Percentiles rank a stretch among this genome's conserved stretches.
phyloP scores from a whole-genome alignment of 441 rosid species.

The Geranium incanum region DNA sequence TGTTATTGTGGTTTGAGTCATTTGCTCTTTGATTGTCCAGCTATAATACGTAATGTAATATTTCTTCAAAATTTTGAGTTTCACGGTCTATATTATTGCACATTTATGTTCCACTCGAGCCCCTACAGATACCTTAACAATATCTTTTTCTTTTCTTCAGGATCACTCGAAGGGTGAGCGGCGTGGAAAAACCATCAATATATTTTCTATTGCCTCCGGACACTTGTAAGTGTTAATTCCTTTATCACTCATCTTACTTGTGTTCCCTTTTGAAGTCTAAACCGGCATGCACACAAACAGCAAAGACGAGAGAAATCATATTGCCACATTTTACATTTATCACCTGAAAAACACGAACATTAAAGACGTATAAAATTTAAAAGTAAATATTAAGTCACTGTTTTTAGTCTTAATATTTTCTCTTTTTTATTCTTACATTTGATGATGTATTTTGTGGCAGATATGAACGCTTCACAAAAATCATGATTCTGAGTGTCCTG shows the following conservation, averaged over 20 bases:
- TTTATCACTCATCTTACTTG: constrained; percentile 7
- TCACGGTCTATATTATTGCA: not conserved
- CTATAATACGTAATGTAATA: not conserved
- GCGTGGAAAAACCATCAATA: constrained; percentile 75
- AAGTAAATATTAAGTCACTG: too few relatives aligned
- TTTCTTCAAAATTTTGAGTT: not conserved
- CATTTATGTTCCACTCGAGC: too few relatives aligned
- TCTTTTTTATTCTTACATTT: not conserved
- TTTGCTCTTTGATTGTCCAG: not conserved
- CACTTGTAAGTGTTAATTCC: constrained; percentile 66
- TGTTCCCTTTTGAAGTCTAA: not conserved
- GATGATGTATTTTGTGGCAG: constrained; percentile 31
- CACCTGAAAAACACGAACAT: not conserved
- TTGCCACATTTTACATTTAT: not conserved
- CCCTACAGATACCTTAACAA: not conserved
- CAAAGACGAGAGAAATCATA: not conserved
- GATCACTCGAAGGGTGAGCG: constrained; percentile 63
- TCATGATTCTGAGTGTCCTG: constrained; percentile 89
- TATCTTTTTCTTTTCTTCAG: constrained; percentile 31
- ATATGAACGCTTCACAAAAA: constrained; percentile 92
- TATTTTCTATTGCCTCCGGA: constrained; percentile 96
- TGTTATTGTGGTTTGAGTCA: too few relatives aligned
- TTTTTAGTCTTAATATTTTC: not conserved
- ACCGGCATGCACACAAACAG: not conserved
- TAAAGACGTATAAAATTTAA: too few relatives aligned